Evolutionary conservation across 257 asterid genomes (phyloP), one percentile per base, ranked within the genome.

Genomic region (Solanum pinnatisectum): DNA sequence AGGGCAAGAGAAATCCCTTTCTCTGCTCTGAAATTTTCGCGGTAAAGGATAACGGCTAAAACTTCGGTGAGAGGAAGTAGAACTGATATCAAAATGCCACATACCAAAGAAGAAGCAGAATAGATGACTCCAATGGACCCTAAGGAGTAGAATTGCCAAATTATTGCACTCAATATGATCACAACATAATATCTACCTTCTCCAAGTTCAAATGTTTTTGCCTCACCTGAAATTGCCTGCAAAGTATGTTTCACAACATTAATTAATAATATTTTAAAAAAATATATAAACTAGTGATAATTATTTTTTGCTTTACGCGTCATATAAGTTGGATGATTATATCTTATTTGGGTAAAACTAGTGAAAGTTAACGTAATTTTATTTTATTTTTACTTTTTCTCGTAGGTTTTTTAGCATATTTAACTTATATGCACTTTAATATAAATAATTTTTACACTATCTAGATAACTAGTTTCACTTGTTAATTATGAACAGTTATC

Each of bases 1-100:
- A 90, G 76, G 36, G 87, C 87, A 35, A 90, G 91, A 87, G 92
- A 84, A 83, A 90, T 40, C 14, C 90, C 91, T 39, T 88, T 90
- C 35, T 88, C 91, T 8, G 87, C 88, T 8, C 25, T 87, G 39
- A 90, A 90, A 10, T 85, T 87, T 72, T 90, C 91, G 6, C 73
- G 83, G 37, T 73, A 88, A 52, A 87, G 39, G 16, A 90, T 33
- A 37, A 88, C 90, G 4, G 87, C 92, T 65, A 90, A 87, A 15
- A 88, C 52, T 76, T 88, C 87, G 0, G 88, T 87, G 6, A 87
- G 83, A 5, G 92, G 87, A 27, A 90, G 87, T 56, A 90, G 22
- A 52, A 88, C 67, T 18, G 92, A 90, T 74, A 88, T 84, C 13
- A 88, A 63, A n/a, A 90, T 88, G 0, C 92, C 91, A 25, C 86